phyloP scores from a whole-genome alignment of 2,329 filamentous ascomycete genomes.

The Xylaria sp. region DNA sequence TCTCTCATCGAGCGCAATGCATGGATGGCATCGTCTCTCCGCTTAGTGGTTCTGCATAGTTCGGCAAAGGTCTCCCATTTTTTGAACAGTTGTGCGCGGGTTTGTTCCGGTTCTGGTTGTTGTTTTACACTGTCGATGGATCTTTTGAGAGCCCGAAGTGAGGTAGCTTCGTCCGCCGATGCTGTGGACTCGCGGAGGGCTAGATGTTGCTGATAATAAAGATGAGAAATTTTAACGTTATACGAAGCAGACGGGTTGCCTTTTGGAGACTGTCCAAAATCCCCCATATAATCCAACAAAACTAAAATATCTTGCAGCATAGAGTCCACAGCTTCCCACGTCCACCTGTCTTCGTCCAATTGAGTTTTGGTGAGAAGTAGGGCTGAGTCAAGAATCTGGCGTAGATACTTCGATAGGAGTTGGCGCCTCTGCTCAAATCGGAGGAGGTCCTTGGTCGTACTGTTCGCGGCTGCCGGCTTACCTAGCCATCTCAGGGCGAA shows the following conservation, averaged over 20 bases:
- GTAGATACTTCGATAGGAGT: conserved; percentile 62
- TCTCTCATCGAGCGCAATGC: conserved; percentile 71
- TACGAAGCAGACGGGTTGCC: conserved; percentile 56
- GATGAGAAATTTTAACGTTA: conserved; percentile 74
- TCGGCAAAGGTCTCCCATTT: conserved; percentile 77
- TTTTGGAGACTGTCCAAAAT: conserved; percentile 48
- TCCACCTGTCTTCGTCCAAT: conserved; percentile 59
- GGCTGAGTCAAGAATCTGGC: conserved; percentile 69
- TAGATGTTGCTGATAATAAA: conserved; percentile 74
- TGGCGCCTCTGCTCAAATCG: conserved; percentile 71
- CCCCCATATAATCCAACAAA: conserved; percentile 65
- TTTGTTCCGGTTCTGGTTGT: conserved; percentile 64
- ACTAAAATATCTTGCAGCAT: conserved; percentile 66
- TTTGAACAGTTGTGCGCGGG: conserved; percentile 67
- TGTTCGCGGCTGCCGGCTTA: conserved; percentile 62
- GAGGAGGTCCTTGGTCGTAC: conserved; percentile 66
- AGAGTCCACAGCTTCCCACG: conserved; percentile 68
- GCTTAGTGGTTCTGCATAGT: conserved; percentile 63
- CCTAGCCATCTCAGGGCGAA: conserved; percentile 72
- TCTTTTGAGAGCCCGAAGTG: conserved; percentile 68
- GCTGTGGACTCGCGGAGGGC: conserved; percentile 59
- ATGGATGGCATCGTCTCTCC: conserved; percentile 66
- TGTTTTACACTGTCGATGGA: conserved; percentile 72
- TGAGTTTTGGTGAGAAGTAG: conserved; percentile 66
- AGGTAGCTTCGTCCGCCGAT: conserved; percentile 55